These are phyloP conservation scores for Polytolypa hystricis DNA, from an alignment of 2,329 filamentous ascomycete genomes.

Conservation along the genomic window DNA sequence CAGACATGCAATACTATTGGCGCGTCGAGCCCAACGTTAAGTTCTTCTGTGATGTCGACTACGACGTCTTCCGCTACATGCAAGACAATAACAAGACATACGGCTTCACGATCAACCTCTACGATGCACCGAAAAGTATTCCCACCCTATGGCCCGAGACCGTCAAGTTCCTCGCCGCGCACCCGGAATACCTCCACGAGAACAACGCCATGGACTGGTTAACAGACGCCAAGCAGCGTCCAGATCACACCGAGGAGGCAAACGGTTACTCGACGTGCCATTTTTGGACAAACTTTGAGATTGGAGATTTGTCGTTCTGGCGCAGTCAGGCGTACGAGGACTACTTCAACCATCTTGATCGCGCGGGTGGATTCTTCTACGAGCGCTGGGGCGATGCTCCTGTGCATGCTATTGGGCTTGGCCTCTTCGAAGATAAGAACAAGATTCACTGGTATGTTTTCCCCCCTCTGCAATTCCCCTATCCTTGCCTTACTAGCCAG, in stretches of 20 bases:
- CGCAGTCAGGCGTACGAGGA: constrained; percentile 80
- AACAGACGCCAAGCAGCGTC: constrained; percentile 63
- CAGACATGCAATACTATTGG: constrained; percentile 86
- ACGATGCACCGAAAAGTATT: constrained; percentile 80
- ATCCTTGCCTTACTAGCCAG: background rate
- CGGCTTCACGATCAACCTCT: constrained; percentile 95
- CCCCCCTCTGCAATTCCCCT: background rate
- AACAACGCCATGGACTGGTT: constrained; percentile 86
- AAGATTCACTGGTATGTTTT: constrained; percentile 78
- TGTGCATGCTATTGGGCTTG: constrained; percentile 87
- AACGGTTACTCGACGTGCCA: constrained; percentile 97
- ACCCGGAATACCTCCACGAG: constrained; percentile 67
- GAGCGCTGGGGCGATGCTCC: constrained; percentile 97
- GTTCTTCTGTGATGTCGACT: constrained; percentile 98
- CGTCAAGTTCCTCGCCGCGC: constrained; percentile 72
- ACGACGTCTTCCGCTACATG: constrained; percentile 98
- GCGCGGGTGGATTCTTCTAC: constrained; percentile 94
- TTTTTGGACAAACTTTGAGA: constrained; percentile 99
- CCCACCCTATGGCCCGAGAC: constrained; percentile 93
- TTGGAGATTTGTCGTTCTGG: constrained; percentile 89
- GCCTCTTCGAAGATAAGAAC: constrained; percentile 78
- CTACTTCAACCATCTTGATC: constrained; percentile 91
- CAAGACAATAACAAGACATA: constrained; percentile 97
- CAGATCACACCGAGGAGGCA: constrained; percentile 67
- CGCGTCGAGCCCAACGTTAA: constrained; percentile 96